Conservation (phyloP, 129 eudicot species). For the Tagetes erecta region DNA sequence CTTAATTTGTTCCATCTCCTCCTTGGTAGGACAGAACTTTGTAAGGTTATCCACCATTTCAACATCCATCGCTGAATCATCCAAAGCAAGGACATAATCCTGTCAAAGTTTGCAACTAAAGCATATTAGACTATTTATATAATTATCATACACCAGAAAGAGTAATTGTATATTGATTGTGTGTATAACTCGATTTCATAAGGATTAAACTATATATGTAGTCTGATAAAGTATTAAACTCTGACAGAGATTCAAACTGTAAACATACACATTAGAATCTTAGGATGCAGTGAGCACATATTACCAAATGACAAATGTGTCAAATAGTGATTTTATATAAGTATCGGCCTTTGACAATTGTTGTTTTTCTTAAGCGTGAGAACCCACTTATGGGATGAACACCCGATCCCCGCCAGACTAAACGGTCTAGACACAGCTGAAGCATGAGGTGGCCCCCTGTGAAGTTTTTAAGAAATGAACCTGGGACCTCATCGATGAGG, state of each 20-base stretch:
- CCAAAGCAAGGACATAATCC: conserved; percentile 83
- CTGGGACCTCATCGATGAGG: no score
- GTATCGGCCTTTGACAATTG: background rate
- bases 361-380: background rate
- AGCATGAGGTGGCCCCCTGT: no score
- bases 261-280: background rate
- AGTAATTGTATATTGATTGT: background rate
- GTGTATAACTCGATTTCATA: background rate
- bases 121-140: background rate
- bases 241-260: background rate
- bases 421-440: no score
- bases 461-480: no score
- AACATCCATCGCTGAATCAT: conserved; percentile 73
- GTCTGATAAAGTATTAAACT: background rate
- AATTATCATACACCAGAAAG: background rate
- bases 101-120: conserved; percentile 34
- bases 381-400: no score
- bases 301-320: background rate
- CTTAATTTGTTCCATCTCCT: conserved; percentile 93
- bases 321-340: background rate
- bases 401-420: no score
- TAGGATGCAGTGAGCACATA: conserved; percentile 1
- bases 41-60: conserved; percentile 96
- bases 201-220: background rate
- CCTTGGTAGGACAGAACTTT: conserved; percentile 96